phyloP scores from a whole-genome alignment of 768 basidiomycete species.

The Psilocybe sp. region DNA sequence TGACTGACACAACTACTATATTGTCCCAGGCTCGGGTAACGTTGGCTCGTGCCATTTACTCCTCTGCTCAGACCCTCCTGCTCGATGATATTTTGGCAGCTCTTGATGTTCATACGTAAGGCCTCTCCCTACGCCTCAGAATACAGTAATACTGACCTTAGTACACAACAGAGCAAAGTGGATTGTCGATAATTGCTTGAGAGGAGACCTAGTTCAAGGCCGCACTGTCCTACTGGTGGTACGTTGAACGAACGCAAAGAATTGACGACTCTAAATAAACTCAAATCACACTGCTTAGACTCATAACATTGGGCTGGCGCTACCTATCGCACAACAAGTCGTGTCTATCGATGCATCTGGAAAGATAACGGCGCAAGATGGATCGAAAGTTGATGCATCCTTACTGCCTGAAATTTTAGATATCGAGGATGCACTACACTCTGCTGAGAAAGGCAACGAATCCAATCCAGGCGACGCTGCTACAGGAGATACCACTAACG shows the following conservation, averaged over 20 bases:
- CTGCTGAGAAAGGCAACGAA: slow-evolving; percentile 27
- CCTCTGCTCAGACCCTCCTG: slow-evolving; percentile 54
- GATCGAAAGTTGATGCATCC: slow-evolving; percentile 42
- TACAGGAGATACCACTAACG: slow-evolving; percentile 30
- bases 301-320: slow-evolving; percentile 47
- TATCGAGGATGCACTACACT: slow-evolving; percentile 16
- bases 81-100: slow-evolving; percentile 76
- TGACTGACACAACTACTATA: too few species aligned
- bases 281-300: slow-evolving; percentile 23
- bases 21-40: slow-evolving; percentile 35
- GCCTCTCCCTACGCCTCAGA: not conserved
- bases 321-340: slow-evolving; percentile 50
- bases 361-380: slow-evolving; percentile 41
- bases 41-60: slow-evolving; percentile 43
- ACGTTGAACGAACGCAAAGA: slow-evolving; percentile 11
- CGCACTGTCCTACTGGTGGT: slow-evolving; percentile 83
- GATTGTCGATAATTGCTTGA: slow-evolving; percentile 73
- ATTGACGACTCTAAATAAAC: not conserved
- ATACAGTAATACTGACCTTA: not conserved
- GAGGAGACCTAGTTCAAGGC: slow-evolving; percentile 68
- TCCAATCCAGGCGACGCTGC: slow-evolving; percentile 22
- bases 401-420: slow-evolving; percentile 29
- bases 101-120: slow-evolving; percentile 38
- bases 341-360: slow-evolving; percentile 57
- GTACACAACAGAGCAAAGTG: slow-evolving; percentile 34